Conservation (phyloP, 177 flowering plant genomes). For the Vitis hybrid region DNA sequence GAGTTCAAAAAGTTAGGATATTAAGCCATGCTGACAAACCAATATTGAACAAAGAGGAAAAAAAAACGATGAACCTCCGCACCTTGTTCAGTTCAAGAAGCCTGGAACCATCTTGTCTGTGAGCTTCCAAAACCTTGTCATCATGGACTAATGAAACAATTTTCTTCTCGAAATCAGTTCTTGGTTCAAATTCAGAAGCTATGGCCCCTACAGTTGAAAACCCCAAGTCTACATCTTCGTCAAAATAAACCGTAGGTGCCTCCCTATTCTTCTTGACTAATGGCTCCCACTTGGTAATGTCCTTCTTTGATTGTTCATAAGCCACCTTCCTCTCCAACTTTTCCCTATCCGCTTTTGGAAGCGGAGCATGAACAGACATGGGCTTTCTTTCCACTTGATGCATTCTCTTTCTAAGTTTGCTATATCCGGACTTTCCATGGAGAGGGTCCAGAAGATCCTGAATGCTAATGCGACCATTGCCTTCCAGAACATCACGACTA, state of each 20-base stretch:
- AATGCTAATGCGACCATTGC: conserved; percentile 55
- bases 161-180: conserved; percentile 87
- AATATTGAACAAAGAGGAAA: too few relatives aligned
- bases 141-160: conserved; percentile 63
- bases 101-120: conserved; percentile 74
- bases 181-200: conserved; percentile 79
- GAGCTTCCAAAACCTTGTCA: conserved; percentile 68
- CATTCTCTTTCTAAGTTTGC: conserved; percentile 60
- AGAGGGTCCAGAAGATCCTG: conserved; percentile 77
- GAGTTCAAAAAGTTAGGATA: too few relatives aligned
- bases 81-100: conserved; percentile 21
- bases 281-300: conserved; percentile 73
- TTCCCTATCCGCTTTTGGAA: conserved; percentile 60
- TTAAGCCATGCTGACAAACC: too few relatives aligned
- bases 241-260: conserved; percentile 72
- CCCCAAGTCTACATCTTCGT: conserved; percentile 45
- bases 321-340: conserved; percentile 64
- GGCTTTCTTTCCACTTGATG: conserved; percentile 48
- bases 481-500: conserved; percentile 58
- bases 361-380: conserved; percentile 59
- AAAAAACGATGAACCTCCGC: too few relatives aligned
- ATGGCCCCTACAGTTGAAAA: conserved; percentile 85
- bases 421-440: conserved; percentile 55
- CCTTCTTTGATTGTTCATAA: conserved; percentile 67
- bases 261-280: conserved; percentile 80